Conservation (phyloP, 2,329 filamentous ascomycete species). For the Aspergillus alliaceus region DNA sequence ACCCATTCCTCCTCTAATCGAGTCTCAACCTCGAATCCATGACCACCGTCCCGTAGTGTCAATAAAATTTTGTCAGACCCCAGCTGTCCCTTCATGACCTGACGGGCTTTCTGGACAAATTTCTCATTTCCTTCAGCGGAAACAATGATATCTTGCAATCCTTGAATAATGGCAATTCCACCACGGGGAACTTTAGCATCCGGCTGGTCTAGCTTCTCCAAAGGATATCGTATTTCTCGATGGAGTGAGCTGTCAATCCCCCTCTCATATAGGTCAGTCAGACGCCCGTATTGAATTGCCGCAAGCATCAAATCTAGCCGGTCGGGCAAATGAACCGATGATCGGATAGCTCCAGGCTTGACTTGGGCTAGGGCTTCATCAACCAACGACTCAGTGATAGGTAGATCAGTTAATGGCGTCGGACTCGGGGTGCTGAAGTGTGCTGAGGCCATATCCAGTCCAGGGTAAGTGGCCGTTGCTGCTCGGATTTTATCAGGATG, state of each 20-base stretch:
- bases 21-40: constrained; percentile 35
- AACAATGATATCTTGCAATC: constrained; percentile 33
- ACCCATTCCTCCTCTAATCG: constrained; percentile 30
- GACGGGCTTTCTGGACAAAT: constrained; percentile 26
- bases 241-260: constrained; percentile 11
- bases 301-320: constrained; percentile 20
- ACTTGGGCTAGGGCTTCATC: constrained; percentile 7
- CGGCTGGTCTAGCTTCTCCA: constrained; percentile 27
- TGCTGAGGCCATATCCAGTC: constrained; percentile 23
- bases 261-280: constrained; percentile 18
- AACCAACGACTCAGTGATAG: constrained; percentile 11
- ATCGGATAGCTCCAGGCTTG: background rate
- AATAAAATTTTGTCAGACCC: constrained; percentile 26
- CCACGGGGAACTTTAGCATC: constrained; percentile 26
- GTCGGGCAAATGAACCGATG: constrained; percentile 11
- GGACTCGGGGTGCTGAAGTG: constrained; percentile 13
- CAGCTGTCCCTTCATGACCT: constrained; percentile 22
- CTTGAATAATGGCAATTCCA: constrained; percentile 35
- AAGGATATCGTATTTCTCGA: constrained; percentile 24
- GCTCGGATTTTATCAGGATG: constrained; percentile 31
- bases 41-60: constrained; percentile 29
- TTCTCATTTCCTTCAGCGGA: constrained; percentile 25
- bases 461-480: constrained; percentile 32
- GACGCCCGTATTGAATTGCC: constrained; percentile 14
- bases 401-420: background rate